Percentiles rank a stretch among this genome's conserved stretches.
phyloP scores from a whole-genome alignment of 768 basidiomycete genomes.

The Ramaria rubella region DNA sequence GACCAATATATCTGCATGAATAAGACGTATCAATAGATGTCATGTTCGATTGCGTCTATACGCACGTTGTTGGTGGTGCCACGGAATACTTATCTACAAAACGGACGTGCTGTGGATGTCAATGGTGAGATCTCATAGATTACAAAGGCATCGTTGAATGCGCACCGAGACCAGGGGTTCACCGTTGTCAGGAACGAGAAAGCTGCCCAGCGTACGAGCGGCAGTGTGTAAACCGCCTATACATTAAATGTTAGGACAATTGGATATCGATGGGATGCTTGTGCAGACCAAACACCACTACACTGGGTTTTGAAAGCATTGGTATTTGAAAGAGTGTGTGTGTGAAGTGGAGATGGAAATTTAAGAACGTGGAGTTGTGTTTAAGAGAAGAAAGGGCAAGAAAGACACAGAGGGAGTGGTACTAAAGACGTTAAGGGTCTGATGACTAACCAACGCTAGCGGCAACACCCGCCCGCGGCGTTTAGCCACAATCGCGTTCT shows the following conservation, averaged over 20 bases:
- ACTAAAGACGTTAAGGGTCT: background rate
- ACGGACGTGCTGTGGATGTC: slow-evolving; percentile 46
- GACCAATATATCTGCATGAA: slow-evolving; percentile 63
- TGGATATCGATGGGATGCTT: slow-evolving; percentile 1
- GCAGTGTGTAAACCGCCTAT: slow-evolving; percentile 78
- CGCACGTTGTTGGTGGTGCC: slow-evolving; percentile 66
- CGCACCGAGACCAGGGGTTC: slow-evolving; percentile 68
- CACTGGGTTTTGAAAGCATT: slow-evolving; percentile 52
- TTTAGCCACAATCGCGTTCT: too few species aligned
- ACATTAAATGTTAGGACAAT: background rate
- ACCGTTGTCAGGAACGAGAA: slow-evolving; percentile 61
- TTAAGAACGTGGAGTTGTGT: background rate
- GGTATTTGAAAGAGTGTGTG: slow-evolving; percentile 6
- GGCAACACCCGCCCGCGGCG: background rate
- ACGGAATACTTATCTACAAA: slow-evolving; percentile 75
- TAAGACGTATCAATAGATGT: slow-evolving; percentile 18
- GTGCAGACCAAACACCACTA: slow-evolving; percentile 67
- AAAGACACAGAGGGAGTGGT: background rate
- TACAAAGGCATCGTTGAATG: slow-evolving; percentile 18
- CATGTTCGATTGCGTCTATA: slow-evolving; percentile 9
- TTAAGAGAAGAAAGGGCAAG: slow-evolving; percentile 5
- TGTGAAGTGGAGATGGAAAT: background rate
- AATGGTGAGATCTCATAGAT: slow-evolving; percentile 10
- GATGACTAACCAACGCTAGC: slow-evolving; percentile 1
- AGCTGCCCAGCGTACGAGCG: slow-evolving; percentile 61